These are phyloP conservation scores for Arthrobotrys sphaeroides DNA, from an alignment of 2,329 filamentous ascomycete species.

Conservation along the genomic window DNA sequence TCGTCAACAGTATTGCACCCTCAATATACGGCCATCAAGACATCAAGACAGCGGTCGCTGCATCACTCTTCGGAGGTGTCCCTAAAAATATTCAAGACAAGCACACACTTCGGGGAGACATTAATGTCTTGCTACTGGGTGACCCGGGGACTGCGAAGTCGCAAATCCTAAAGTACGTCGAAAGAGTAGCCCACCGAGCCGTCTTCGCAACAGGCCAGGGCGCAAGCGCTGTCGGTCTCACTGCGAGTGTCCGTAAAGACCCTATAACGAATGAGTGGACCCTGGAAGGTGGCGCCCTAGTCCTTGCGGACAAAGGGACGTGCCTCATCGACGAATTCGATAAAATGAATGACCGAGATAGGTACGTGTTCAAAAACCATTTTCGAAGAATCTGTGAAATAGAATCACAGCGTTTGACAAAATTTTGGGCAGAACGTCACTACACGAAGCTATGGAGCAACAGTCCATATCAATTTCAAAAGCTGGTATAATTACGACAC, in stretches of 20 bases:
- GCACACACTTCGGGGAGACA: slow-evolving; percentile 92
- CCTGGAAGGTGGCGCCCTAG: slow-evolving; percentile 91
- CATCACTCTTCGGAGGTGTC: slow-evolving; percentile 94
- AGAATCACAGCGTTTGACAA: neutral
- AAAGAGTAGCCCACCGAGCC: slow-evolving; percentile 94
- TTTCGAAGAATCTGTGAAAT: too few relatives aligned
- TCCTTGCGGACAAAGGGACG: slow-evolving; percentile 91
- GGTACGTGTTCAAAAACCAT: neutral
- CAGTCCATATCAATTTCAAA: slow-evolving; percentile 99
- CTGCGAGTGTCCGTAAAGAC: slow-evolving; percentile 92
- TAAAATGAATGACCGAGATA: slow-evolving; percentile 99
- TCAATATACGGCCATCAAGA: slow-evolving; percentile 97
- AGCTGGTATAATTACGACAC: slow-evolving; percentile 94
- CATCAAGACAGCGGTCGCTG: slow-evolving; percentile 94
- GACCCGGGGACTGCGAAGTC: slow-evolving; percentile 98
- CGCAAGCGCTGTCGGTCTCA: slow-evolving; percentile 95
- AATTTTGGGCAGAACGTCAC: slow-evolving; percentile 73
- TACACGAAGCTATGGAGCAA: slow-evolving; percentile 99
- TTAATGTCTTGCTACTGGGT: slow-evolving; percentile 94
- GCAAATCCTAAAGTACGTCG: slow-evolving; percentile 94
- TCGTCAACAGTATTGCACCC: slow-evolving; percentile 90
- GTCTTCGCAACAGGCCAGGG: slow-evolving; percentile 98
- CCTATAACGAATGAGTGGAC: slow-evolving; percentile 98
- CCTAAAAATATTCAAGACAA: slow-evolving; percentile 88
- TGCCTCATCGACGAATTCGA: slow-evolving; percentile 99